Base-by-base conservation (phyloP, 768 basidiomycete species). In the Inosperma sp. region DNA sequence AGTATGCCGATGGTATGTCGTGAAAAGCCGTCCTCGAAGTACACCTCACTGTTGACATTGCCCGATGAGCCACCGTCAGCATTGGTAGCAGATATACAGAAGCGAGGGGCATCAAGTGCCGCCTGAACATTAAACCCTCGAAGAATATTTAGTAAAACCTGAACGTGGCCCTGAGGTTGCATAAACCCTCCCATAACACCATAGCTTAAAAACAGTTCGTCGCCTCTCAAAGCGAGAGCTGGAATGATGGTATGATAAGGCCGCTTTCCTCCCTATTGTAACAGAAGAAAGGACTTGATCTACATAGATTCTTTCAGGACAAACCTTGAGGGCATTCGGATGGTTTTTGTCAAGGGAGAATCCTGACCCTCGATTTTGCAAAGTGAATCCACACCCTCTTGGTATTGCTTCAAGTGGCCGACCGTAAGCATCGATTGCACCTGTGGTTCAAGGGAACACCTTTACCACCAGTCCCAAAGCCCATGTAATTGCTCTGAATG, bases 141-240 rank as follows among this genome's bases (percentile, higher is more conserved):
- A 22, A 97, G 77, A 45, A 96, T 79, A 63, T 93, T 96, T 23
- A 97, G 68, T 21, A 98, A 74, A 6, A 97, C 93, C 68, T 99
- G 96, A 3, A 98, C 79, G 59, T 98, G 95, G 0, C 96, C 94
- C 75, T 95, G 93, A 1, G 95, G 95, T 81, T 89, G 89, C 88
- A 92, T 93, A 67, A 81, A 91, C 1, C 87, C 88, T 48, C 88
- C 90, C 93, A 94, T 93, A 17, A 93, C 89, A 47, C 92, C 93
- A 55, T 86, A 95, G 44, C 83, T 83, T 58, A 96, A 66, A 72
- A 94, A 94, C 3, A 97, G 72, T 33, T 95, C 93, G 48, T 83
- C 77, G 1, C 80, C 84, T 53, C 79, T 77, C 2, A 84, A 84
- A 1, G 82, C 93, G 68, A 95, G 74, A 3, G 90, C 89, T 10